Evolutionary conservation across 345 rosid genomes (phyloP).

Genomic region (Arabidopsis suecica): DNA sequence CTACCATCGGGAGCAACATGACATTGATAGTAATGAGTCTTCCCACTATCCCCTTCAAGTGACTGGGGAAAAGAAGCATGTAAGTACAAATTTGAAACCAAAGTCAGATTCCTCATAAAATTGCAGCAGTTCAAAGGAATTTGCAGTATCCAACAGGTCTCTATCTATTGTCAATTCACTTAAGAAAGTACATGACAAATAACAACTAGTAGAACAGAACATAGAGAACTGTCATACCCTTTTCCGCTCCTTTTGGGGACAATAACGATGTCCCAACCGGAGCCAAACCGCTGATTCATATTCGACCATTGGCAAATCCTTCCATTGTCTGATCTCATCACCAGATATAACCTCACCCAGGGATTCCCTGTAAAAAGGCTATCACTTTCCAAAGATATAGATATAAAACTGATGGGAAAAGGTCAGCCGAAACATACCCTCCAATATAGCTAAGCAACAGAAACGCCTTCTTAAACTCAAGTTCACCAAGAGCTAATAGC

Average conservation of each 20-base stretch:
- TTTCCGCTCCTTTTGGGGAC: neutral
- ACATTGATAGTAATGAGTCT: slow-evolving; percentile 58
- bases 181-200: neutral
- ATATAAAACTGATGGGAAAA: neutral
- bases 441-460: slow-evolving; percentile 59
- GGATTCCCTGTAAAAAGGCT: slow-evolving; percentile 37
- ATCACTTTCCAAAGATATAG: slow-evolving; percentile 3
- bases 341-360: slow-evolving; percentile 48
- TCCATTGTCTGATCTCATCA: slow-evolving; percentile 48
- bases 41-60: slow-evolving; percentile 57
- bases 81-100: neutral
- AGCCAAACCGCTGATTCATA: slow-evolving; percentile 59
- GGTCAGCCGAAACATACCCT: slow-evolving; percentile 46
- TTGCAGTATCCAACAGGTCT: neutral
- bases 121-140: neutral
- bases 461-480: slow-evolving; percentile 63
- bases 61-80: slow-evolving; percentile 44
- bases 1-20: slow-evolving; percentile 54
- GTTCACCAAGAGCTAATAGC: slow-evolving; percentile 55
- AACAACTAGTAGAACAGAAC: neutral
- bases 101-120: neutral
- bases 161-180: neutral
- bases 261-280: neutral
- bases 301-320: slow-evolving; percentile 49
- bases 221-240: slow-evolving; percentile 1